Base-by-base conservation (phyloP, 2,329 filamentous ascomycete species). In the Fusarium incarnatum region DNA sequence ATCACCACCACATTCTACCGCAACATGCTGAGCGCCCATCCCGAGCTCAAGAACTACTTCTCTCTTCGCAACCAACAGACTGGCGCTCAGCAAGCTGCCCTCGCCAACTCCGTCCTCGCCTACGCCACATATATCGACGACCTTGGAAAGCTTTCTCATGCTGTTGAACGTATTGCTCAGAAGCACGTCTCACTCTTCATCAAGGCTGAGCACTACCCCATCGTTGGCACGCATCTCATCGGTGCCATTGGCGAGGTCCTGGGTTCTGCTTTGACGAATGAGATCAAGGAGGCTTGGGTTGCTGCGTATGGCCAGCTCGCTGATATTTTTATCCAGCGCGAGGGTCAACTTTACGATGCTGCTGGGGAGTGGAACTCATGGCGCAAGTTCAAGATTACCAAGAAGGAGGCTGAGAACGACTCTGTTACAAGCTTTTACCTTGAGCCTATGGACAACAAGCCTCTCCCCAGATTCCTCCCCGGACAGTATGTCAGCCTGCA, bases 141-240 rank as follows among this genome's bases (percentile, higher is more conserved):
- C 75, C 84, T 93, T 1, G 86, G 84, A 48, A 86, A 83, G 22
- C 83, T 94, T 7, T 78, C 78, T 15, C 83, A 86, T 32, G 82
- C 81, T 34, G 83, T 88, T 16, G 89, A 93, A 78, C 87, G 90
- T 73, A 94, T 95, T 70, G 90, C 89, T 60, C 88, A 94, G 75
- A 94, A 94, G 81, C 92, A 94, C 76, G 91, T 86, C 25, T 91
- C 88, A 2, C 84, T 94, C n/a, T 88, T 87, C 76, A 87, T 94
- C 74, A 81, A 83, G 68, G 85, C 92, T 1, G 90, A 89, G 23
- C 89, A 94, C 56, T 94, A 94, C 77, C 80, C 83, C 55, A 86
- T 93, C 32, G 92, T 94, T 3, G 92, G 90, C 44, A 85, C 87
- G 68, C 85, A 89, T 77, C 84, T 94, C 3, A 83, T 94, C 20